phyloP scores from a whole-genome alignment of 2,329 filamentous ascomycete genomes.

The Harringtonia aguacate region DNA sequence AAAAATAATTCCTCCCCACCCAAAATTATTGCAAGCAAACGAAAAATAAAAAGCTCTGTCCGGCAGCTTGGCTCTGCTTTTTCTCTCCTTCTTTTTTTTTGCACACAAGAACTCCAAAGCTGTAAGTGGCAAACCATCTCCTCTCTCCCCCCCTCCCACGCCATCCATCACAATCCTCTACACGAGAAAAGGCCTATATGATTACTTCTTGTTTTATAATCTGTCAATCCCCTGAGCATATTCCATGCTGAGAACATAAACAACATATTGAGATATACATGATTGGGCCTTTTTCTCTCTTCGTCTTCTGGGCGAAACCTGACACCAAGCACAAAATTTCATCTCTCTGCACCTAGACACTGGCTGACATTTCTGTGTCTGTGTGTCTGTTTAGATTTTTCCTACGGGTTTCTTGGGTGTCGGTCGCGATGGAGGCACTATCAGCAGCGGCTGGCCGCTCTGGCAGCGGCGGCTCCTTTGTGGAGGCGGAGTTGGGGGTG shows the following conservation, averaged over 20 bases:
- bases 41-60: background rate
- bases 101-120: background rate
- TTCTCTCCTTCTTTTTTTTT: conserved; percentile 4
- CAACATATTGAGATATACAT: conserved; percentile 9
- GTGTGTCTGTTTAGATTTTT: background rate
- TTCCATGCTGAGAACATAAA: conserved; percentile 26
- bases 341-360: background rate
- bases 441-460: background rate
- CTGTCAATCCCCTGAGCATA: conserved; percentile 49
- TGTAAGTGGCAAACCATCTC: conserved; percentile 1
- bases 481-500: background rate
- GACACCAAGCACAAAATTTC: too few species aligned
- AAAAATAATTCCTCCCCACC: background rate
- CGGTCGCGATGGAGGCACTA: background rate
- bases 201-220: conserved; percentile 40
- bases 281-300: conserved; percentile 13
- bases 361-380: background rate
- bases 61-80: background rate
- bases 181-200: conserved; percentile 21
- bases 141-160: background rate
- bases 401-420: background rate
- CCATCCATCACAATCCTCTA: background rate
- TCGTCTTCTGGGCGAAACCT: too few species aligned
- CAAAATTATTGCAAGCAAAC: background rate
- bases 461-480: background rate